Percentiles rank a stretch among this genome's conserved stretches.
These are phyloP conservation scores for Camellia japonica DNA, from an alignment of 148 eudicot genomes.

Conservation along the genomic window DNA sequence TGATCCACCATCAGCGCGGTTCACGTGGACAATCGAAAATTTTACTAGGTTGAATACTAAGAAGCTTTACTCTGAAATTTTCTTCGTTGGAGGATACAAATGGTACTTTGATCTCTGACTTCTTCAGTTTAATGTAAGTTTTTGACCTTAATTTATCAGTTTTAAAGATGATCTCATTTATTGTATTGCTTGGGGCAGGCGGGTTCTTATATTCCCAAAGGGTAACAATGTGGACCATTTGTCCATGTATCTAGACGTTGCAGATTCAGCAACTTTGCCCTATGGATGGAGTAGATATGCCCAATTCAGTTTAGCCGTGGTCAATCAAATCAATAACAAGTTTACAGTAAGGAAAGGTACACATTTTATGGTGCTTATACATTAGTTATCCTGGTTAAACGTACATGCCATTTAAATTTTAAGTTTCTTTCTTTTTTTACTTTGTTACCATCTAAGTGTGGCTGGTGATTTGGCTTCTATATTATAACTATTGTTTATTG, in stretches of 20 bases:
- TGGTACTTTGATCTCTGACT: slow-evolving; percentile 16
- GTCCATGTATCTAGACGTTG: slow-evolving; percentile 96
- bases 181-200: slow-evolving; percentile 47
- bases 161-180: neutral
- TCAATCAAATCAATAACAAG: slow-evolving; percentile 69
- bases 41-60: slow-evolving; percentile 29
- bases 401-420: neutral
- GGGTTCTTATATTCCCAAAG: slow-evolving; percentile 85
- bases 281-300: slow-evolving; percentile 98
- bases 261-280: slow-evolving; percentile 71
- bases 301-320: slow-evolving; percentile 77
- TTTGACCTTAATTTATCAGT: neutral
- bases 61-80: slow-evolving; percentile 29
- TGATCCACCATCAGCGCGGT: slow-evolving; percentile 27
- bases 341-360: slow-evolving; percentile 73
- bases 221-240: slow-evolving; percentile 88
- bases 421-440: too few species aligned
- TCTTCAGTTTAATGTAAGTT: neutral
- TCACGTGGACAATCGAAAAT: slow-evolving; percentile 33
- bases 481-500: neutral
- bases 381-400: neutral
- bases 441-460: neutral
- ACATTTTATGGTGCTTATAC: neutral
- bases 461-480: neutral
- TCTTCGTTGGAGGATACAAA: slow-evolving; percentile 30